Base-by-base conservation (phyloP, 768 basidiomycete genomes). In the Megacollybia marginata region DNA sequence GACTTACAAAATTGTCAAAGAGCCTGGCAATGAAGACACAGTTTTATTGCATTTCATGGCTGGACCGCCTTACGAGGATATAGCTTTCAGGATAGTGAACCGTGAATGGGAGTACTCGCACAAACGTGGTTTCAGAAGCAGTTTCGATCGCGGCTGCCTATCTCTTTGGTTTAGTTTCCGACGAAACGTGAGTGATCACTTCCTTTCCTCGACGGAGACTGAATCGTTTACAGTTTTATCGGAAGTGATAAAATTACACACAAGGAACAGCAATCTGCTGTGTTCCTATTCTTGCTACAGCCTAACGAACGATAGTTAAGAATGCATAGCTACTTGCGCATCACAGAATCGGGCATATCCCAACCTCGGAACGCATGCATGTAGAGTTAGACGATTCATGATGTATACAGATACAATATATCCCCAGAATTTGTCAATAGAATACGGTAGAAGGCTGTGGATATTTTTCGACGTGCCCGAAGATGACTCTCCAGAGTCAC, bases 91-190 rank as follows among this genome's bases (percentile, higher is more conserved):
- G 52, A 95, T 99, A 53, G 95, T 99, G 51, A 92, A 96, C 59
- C 79, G 92, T 48, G 93, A 96, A 65, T 99, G 96, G 96, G 96
- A 98, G 59, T 95, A 90, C 66, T 94, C 92, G 35, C 94, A 98
- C 61, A 96, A 95, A 73, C 81, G 92, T 54, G 96, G 96, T 13
- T 99, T 98, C 76, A 79, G 93, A 45, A 92, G 91, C 63, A 92
- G 90, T 58, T 99, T 98, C 65, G 96, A 99, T 66, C 78, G 95
- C 53, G 96, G 96, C 8, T 96, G 96, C 58, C 66, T 99, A 32
- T 96, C 94, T 33, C 72, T 96, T 15, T 94, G 93, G 86, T 95
- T 97, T 70, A 92, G 91, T 68, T 96, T 95, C 78, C 82, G 91
- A 40, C 84, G 91, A 48, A 92, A 91, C 65, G 91, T 93, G 64